Conservation (phyloP, 2,329 filamentous ascomycete genomes). For the Hysterium pulicare region DNA sequence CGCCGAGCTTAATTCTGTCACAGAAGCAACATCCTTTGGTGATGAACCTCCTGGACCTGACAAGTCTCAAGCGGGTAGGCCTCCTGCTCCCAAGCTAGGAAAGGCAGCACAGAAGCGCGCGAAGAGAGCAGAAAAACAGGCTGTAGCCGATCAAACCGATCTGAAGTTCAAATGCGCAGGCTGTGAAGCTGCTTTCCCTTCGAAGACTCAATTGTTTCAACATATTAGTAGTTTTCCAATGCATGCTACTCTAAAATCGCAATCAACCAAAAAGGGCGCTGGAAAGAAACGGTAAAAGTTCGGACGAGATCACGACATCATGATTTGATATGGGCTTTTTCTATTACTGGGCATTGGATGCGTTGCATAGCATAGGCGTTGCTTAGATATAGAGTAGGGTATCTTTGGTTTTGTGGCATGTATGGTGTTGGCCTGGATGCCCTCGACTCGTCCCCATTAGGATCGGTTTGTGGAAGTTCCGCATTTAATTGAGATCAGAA, state of each 20-base stretch:
- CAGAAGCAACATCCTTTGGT: not conserved
- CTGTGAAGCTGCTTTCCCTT: slow-evolving; percentile 75
- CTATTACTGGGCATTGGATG: too few relatives aligned
- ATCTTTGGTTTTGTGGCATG: too few relatives aligned
- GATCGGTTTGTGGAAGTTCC: too few relatives aligned
- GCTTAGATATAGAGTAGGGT: too few relatives aligned
- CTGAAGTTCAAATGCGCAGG: slow-evolving; percentile 67
- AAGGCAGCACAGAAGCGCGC: slow-evolving; percentile 49
- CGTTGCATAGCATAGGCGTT: too few relatives aligned
- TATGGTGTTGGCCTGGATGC: too few relatives aligned
- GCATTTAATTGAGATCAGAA: too few relatives aligned
- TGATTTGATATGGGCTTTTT: not conserved
- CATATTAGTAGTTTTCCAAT: slow-evolving; percentile 65
- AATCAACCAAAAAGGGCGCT: slow-evolving; percentile 13
- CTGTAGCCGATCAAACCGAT: slow-evolving; percentile 24
- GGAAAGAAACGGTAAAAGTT: slow-evolving; percentile 8
- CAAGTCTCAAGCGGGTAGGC: slow-evolving; percentile 1
- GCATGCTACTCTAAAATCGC: slow-evolving; percentile 56
- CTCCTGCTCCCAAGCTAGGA: slow-evolving; percentile 38
- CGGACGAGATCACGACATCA: not conserved
- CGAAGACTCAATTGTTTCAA: slow-evolving; percentile 68
- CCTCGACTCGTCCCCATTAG: too few relatives aligned
- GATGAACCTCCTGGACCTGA: slow-evolving; percentile 7
- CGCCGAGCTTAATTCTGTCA: slow-evolving; percentile 8
- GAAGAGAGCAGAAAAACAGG: slow-evolving; percentile 44